Percentiles rank a stretch among this genome's conserved stretches.
Conservation (phyloP, 2,329 filamentous ascomycete genomes). For the Penicillium italicum region DNA sequence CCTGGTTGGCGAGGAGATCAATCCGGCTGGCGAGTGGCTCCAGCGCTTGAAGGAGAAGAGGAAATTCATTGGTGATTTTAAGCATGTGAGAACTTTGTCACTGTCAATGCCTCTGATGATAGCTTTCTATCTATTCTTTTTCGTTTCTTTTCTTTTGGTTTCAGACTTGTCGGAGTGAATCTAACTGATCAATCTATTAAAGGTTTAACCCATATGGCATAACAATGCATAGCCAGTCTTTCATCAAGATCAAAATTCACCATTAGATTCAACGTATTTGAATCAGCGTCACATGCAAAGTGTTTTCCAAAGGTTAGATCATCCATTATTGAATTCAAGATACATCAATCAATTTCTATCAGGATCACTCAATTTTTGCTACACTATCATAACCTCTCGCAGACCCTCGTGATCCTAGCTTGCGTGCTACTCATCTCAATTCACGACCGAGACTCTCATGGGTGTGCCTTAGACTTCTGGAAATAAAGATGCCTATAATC, state of each 20-base stretch:
- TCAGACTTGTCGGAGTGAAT: neutral
- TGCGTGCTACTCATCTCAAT: too few relatives aligned
- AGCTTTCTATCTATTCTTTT: neutral
- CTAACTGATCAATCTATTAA: neutral
- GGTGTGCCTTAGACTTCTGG: too few relatives aligned
- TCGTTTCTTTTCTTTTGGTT: neutral
- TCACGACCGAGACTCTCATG: too few relatives aligned
- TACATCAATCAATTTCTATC: neutral
- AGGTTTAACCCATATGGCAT: neutral
- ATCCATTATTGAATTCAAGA: neutral
- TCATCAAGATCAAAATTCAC: neutral
- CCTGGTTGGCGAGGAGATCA: constrained; percentile 17
- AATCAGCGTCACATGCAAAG: neutral
- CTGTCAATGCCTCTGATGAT: neutral
- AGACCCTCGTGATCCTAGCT: too few relatives aligned
- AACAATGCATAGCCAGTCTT: too few relatives aligned
- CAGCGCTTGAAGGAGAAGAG: constrained; percentile 13
- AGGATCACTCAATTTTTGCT: neutral
- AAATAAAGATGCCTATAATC: too few relatives aligned
- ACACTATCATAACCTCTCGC: too few relatives aligned
- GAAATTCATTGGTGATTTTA: neutral
- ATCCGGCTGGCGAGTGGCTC: constrained; percentile 18
- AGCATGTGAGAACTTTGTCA: too few relatives aligned
- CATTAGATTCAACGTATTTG: neutral
- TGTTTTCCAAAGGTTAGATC: neutral